Base-by-base conservation (phyloP, 2,329 filamentous ascomycete species). In the Cryphonectria parasitica region DNA sequence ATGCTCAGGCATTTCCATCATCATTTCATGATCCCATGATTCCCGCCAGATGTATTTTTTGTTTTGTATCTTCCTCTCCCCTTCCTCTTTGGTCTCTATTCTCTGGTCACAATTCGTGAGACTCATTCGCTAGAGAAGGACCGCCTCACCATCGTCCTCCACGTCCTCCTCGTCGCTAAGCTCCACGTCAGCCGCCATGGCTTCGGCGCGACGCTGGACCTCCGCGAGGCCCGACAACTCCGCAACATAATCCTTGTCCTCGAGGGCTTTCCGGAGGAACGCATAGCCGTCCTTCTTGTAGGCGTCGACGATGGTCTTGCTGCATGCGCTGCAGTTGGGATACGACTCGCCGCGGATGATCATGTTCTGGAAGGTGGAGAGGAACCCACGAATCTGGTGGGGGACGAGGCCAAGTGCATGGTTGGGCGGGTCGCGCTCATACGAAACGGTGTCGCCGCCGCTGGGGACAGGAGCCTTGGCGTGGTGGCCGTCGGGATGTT, bases 311-410 rank as follows among this genome's bases (percentile, higher is more conserved):
- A 97, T 89, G 60, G 86, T 88, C 45, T 87, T 86, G 73, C 91
- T 93, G 77, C 93, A 97, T 1, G 92, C 93, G 64, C 92, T 94
- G 80, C 93, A 97, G 79, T 90, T 91, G 69, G 94, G 90, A 79
- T 95, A 97, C 0, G 92, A 91, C 74, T 89, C 86, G 11, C 92
- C 92, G 67, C 87, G 89, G 74, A 96, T 90, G 52, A 91, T 84
- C 71, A 95, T 85, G 74, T 91, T 94, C 76, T 90, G 88, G 79
- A 93, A 96, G 3, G 86, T 91, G 45, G 89, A 88, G 31, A 95
- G 84, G 78, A 92, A 95, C 34, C 93, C 93, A 43, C 93, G 90
- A 67, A 96, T 90, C 74, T 93, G 92, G 78, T 97, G 93, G 1
- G 93, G 93, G 0, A 96, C 88, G 19, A 92, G 86, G 31, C 90